Evolutionary conservation across 352 stramenopile genomes (phyloP).

Genomic region (Thalassiosira exigua): DNA sequence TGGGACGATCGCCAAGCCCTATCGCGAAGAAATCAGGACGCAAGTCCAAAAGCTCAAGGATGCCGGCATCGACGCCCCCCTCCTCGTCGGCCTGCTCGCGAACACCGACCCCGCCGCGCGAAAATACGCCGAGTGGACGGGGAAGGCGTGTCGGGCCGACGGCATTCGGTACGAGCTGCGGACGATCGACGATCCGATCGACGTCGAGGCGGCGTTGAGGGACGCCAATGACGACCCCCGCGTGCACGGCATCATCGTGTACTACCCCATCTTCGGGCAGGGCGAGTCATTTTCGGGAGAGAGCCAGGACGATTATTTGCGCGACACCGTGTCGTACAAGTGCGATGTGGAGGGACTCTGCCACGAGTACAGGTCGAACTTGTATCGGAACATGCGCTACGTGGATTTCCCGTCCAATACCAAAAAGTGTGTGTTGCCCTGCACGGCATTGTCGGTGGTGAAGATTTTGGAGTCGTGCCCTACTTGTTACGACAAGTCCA

Average conservation of each 20-base stretch:
- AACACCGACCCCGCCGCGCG: constrained; percentile 93
- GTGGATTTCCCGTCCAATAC: constrained; percentile 88
- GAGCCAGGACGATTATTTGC: constrained; percentile 97
- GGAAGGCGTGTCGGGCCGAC: constrained; percentile 92
- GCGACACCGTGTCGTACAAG: constrained; percentile 94
- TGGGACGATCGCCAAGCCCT: constrained; percentile 65
- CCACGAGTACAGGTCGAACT: constrained; percentile 95
- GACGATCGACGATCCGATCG: constrained; percentile 90
- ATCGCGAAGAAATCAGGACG: constrained; percentile 76
- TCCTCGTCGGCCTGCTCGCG: constrained; percentile 89
- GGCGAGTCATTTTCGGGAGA: constrained; percentile 96
- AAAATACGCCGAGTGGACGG: constrained; percentile 97
- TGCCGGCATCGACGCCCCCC: constrained; percentile 69
- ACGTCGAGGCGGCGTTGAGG: constrained; percentile 92
- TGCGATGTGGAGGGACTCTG: constrained; percentile 97
- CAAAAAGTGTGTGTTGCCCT: constrained; percentile 96
- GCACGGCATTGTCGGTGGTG: constrained; percentile 94
- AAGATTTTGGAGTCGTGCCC: constrained; percentile 93
- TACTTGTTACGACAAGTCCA: constrained; percentile 57
- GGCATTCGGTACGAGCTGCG: constrained; percentile 96
- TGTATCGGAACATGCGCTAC: constrained; percentile 97
- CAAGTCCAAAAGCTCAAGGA: constrained; percentile 70
- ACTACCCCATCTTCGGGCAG: constrained; percentile 97
- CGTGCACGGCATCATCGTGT: constrained; percentile 97
- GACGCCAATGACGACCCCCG: constrained; percentile 91